Conservation (phyloP, 441 rosid species). For the Isatis lusitanica region DNA sequence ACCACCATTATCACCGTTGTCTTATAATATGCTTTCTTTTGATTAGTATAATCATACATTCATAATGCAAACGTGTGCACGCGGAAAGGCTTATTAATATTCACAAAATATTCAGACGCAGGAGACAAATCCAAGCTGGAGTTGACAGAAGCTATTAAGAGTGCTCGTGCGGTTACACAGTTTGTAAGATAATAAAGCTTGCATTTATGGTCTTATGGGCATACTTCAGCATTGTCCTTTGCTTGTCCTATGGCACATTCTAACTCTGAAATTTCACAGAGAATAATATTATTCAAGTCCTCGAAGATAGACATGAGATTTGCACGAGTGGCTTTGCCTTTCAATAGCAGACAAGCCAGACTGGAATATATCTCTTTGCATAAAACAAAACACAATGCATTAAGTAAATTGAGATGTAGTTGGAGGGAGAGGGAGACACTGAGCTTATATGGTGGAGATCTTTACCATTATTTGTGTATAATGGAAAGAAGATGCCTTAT, state of each 20-base stretch:
- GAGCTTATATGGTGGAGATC: constrained; percentile 12
- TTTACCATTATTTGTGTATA: neutral
- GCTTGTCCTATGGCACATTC: neutral
- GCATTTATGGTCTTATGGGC: neutral
- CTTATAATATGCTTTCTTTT: neutral
- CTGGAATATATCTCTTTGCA: neutral
- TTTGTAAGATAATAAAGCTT: neutral
- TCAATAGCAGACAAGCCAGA: neutral
- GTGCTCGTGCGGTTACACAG: constrained; percentile 25
- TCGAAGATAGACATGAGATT: neutral
- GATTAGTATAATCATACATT: constrained; percentile 10
- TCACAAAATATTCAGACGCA: neutral
- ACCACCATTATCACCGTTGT: constrained; percentile 9
- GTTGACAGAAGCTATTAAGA: constrained; percentile 2
- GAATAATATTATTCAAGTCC: neutral
- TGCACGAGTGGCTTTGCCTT: constrained; percentile 10
- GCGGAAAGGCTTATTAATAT: neutral
- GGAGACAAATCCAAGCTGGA: constrained; percentile 24
- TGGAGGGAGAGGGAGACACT: constrained; percentile 21
- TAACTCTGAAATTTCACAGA: neutral
- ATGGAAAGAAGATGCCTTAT: neutral
- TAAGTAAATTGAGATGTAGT: neutral
- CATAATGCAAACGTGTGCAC: constrained; percentile 20
- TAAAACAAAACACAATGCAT: constrained; percentile 13
- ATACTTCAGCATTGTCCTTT: neutral